Evolutionary conservation across 2,329 filamentous ascomycete species (phyloP), one percentile per base, ranked within the genome.

Genomic region (Endoconidiophora laricicola): DNA sequence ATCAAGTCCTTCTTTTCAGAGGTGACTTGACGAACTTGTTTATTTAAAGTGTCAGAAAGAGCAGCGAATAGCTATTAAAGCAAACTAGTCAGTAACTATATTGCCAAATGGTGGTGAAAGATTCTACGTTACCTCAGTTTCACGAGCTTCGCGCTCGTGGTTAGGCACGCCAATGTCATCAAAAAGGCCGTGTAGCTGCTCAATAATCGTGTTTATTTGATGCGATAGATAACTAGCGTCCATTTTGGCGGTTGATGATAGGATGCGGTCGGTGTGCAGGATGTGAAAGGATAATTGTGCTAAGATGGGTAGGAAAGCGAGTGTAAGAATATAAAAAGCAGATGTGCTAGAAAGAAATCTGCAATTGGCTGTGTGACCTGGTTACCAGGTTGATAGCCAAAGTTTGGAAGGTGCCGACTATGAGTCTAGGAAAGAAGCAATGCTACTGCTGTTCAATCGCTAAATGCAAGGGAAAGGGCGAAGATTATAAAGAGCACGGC

Each of bases 141-240:
- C 90, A 60, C 91, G 76, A 46, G 78, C 74, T 62, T 96, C 87
- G 60, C 91, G 83, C 65, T 96, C 91, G 78, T 94, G 87, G 60
- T 71, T 79, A 24, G 90, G 78, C n/a, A 98, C 84, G 53, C 91
- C 91, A 60, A 98, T 98, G 63, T 98, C 90, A 64, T 98, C 91
- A 61, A 95, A 98, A 52, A 96, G 76, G 56, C 83, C 84, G 66
- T 96, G 90, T 54, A 98, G 76, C 67, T 95, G 87, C 65, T 78
- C 79, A 63, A 96, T 87, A 62, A 94, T 95, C 60, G 78, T 86
- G 58, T 86, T 91, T 68, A 98, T 86, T 76, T 96, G 91, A 65
- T 93, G 86, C 59, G 86, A 84, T 62, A 96, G 73, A 66, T 93
- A 93, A 64, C 84, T 86, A 53, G 88, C 86, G 67, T 95, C 88